Base-by-base conservation (phyloP, 345 rosid genomes). In the Eutrema heterophyllum region DNA sequence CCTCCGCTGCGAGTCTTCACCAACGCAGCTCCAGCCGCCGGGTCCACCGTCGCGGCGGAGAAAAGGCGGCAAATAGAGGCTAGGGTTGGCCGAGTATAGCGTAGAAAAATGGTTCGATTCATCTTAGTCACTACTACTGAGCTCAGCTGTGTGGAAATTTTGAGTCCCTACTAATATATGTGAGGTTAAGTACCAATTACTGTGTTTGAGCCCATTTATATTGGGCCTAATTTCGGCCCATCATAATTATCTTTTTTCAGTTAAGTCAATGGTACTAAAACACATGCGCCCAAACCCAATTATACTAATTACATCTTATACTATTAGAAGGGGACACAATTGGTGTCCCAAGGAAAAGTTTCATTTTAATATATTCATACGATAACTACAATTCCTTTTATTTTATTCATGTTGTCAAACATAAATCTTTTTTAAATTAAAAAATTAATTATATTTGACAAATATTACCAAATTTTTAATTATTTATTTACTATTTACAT, bases 1-100 rank as follows among this genome's bases (percentile, higher is more conserved):
- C 76, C 67, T 26, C 41, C 71, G 38, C 24, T 43, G 45, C 30
- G 76, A 54, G 29, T 64, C 66, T 57, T 71, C 4, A 7, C 68
- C 38, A 6, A 6, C 38, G 51, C 39, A 0, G 76, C 38, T 52
- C 6, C 30, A 1, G 8, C 35, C 26, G 59, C 57, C 77, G 66
- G 46, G 7, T 43, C 69, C 6, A 18, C 68, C 64, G 73, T 30
- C 67, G 70, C 41, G 59, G 81, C 83, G 45, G 81, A 73, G 50
- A 90, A 86, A 65, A 83, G 80, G 46, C 68, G 74, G 65, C 84
- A 85, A 35, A 76, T 51, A 50, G 87, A 78, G 67, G 78, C 65
- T 55, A 67, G 74, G 53, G 84, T 54, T 67, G 78, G 67, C 24
- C 87, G 83, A 45, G 76, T 26, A 2, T 70, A 76, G 41, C 87